Evolutionary conservation across 2,329 filamentous ascomycete genomes (phyloP), one percentile per base, ranked within the genome.

Genomic region (Aspergillus melleus): DNA sequence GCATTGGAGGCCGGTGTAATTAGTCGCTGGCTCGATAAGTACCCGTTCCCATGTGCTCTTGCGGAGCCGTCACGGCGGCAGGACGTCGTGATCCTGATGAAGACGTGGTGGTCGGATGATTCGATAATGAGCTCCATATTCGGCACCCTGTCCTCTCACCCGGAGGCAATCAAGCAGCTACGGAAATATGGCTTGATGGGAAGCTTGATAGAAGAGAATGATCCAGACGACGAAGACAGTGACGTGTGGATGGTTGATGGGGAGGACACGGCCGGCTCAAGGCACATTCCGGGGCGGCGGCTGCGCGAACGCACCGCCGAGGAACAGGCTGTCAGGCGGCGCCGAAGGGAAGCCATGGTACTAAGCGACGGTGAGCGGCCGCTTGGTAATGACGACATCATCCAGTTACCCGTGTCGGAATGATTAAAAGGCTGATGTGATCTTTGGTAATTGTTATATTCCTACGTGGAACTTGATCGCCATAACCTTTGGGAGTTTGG

Each of bases 271-370:
- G 64, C 80, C 80, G 70, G 77, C 77, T 42, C 77, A 70, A 63
- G 64, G 14, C 66, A 64, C 52, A 50, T 72, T 72, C 62, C 69
- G 71, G 62, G 73, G 55, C 64, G 72, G 64, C 64, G 74, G 64
- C 57, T 68, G 11, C 72, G 67, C 24, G 72, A 74, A 56, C 71
- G 71, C 36, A 77, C 66, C 51, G 62, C 68, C 5, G 74, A 76
- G 62, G 90, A 94, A 73, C 88, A 90, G 68, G 85, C 89, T 55
- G 80, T 93, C 61, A 82, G 92, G 61, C 84, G 92, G 64, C 84
- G 91, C 53, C 85, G 94, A 70, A 84, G 92, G 65, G 92, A 96
- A 78, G 92, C 92, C 4, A 93, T 97, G 85, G 92, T 97, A 20
- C 80, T 96, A 58, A 94, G 92, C 69, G 92, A 96, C 69, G 90